Conservation (phyloP, 306 rosid genomes). For the Alnus glutinosa region DNA sequence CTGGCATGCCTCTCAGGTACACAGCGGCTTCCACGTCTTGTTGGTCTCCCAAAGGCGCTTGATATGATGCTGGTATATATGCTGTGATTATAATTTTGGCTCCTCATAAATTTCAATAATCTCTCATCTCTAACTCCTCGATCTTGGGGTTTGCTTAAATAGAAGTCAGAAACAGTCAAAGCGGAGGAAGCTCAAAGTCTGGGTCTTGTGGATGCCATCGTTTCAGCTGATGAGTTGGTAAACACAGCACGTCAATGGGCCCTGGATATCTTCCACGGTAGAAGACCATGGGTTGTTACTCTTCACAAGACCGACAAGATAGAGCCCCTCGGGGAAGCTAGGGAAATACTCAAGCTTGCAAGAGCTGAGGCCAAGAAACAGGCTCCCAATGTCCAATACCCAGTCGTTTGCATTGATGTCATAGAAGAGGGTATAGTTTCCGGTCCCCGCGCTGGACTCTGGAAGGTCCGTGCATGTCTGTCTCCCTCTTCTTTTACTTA, state of each 20-base stretch:
- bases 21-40: constrained; percentile 97
- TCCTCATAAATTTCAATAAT: constrained; percentile 25
- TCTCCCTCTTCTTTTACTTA: constrained; percentile 15
- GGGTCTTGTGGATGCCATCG: constrained; percentile 91
- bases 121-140: background rate
- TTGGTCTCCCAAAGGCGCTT: constrained; percentile 90
- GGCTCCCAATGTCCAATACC: constrained; percentile 85
- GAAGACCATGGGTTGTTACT: constrained; percentile 84
- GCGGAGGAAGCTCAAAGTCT: constrained; percentile 72
- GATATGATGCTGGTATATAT: constrained; percentile 84
- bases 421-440: constrained; percentile 79
- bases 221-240: constrained; percentile 64
- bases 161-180: constrained; percentile 81
- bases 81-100: constrained; percentile 20
- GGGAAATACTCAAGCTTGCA: constrained; percentile 73
- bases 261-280: constrained; percentile 50
- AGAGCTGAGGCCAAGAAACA: constrained; percentile 67
- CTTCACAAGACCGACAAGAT: constrained; percentile 80
- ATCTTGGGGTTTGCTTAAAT: constrained; percentile 15
- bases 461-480: constrained; percentile 61
- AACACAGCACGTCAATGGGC: constrained; percentile 82
- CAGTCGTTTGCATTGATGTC: constrained; percentile 84
- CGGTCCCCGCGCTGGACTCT: constrained; percentile 85
- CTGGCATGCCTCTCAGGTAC: constrained; percentile 57
- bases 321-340: constrained; percentile 87